Evolutionary conservation across 192 early-diverging fungal species (phyloP), one percentile per base, ranked within the genome.

Genomic region (Cetraspora pellucida): DNA sequence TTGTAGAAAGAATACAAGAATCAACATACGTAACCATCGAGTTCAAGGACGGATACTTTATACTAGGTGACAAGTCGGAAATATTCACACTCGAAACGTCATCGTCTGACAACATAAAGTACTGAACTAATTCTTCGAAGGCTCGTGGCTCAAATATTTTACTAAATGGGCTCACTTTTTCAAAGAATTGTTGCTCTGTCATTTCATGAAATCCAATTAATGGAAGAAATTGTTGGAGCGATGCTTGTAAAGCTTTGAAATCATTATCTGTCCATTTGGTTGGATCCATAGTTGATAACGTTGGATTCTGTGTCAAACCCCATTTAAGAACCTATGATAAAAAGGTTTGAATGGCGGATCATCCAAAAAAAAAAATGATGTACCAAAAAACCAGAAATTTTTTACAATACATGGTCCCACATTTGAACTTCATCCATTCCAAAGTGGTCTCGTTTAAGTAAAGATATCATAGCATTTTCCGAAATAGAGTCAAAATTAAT

Each of bases 131-230:
- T 13, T 63, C 60, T 17, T 67, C 65, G 17, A 45, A 45, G 16
- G 44, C 8, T n/a, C 7, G 16, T 67, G 13, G 28, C 8, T 43
- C 37, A 19, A 67, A 67, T 19, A 67, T 44, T 46, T 67, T 30
- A 25, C 31, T 13, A 46, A 45, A 67, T 19, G 65, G 65, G 27
- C 21, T 25, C 31, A 67, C 37, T 43, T 43, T 67, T 43, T 67
- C 31, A 21, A 45, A 27, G 31, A 45, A 67, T 43, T 67, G 37
- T 16, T 43, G 37, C 44, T 16, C 2, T 37, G 5, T 21, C 14
- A 67, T 67, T 16, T 67, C 65, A 46, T 45, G 45, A 46, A 67
- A 67, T 46, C 65, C 16, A 27, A 67, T 67, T 19, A 45, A 46
- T 21, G 65, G 65, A 5, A 67, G 17, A 7, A 31, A 30, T n/a